Conservation (phyloP, 345 rosid species). For the Iberis pinnata region DNA sequence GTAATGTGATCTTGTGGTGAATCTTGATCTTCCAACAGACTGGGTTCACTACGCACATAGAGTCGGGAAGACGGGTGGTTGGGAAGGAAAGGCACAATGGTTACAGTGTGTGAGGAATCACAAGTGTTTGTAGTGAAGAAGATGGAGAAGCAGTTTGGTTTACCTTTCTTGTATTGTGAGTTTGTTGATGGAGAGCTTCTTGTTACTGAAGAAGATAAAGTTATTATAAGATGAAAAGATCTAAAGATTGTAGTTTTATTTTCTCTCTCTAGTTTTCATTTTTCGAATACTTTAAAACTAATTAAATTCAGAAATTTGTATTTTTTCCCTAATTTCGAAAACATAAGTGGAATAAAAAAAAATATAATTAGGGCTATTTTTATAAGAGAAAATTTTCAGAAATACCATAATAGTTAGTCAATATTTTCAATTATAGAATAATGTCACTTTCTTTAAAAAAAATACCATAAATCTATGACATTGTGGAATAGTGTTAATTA, state of each 20-base stretch:
- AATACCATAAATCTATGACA: no score
- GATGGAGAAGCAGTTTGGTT: constrained; percentile 75
- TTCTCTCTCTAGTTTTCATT: background rate
- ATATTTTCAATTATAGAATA: no score
- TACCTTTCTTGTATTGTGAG: constrained; percentile 59
- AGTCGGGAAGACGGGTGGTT: constrained; percentile 81
- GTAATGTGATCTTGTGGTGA: constrained; percentile 86
- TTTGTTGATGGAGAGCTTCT: constrained; percentile 76
- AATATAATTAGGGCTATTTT: no score
- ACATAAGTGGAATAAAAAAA: no score
- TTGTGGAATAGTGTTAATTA: no score
- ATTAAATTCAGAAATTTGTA: no score
- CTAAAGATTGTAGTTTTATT: background rate
- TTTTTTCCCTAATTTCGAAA: no score
- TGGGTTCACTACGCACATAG: constrained; percentile 80
- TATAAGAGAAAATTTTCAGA: no score
- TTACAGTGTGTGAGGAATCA: constrained; percentile 72
- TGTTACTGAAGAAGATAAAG: constrained; percentile 45
- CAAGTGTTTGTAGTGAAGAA: constrained; percentile 83
- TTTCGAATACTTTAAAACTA: no score
- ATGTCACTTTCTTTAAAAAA: no score
- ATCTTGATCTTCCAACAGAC: constrained; percentile 75
- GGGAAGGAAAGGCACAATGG: constrained; percentile 83
- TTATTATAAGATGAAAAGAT: constrained; percentile 25
- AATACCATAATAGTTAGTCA: no score